Evolutionary conservation across 176 grass and related monocot species (phyloP).

Genomic region (Oryza meyeriana): DNA sequence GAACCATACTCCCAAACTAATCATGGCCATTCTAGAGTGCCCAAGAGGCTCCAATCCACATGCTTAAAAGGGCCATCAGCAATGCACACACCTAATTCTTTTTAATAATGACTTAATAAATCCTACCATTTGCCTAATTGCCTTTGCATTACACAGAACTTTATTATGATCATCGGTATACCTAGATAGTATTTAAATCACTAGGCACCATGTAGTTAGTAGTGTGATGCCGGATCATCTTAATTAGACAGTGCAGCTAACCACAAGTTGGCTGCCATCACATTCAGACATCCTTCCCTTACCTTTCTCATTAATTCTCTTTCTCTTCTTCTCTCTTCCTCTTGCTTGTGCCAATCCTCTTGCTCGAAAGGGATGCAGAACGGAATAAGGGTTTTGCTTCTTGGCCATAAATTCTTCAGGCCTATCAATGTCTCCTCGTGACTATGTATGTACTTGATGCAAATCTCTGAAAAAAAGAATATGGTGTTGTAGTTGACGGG

Average conservation of each 20-base stretch:
- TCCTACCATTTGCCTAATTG: not conserved
- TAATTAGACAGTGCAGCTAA: not conserved
- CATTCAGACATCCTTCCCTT: not conserved
- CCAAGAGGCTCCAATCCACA: not conserved
- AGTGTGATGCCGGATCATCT: not conserved
- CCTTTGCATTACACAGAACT: not conserved
- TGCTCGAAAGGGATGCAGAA: slow-evolving; percentile 27
- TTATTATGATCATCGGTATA: not conserved
- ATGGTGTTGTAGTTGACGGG: slow-evolving; percentile 16
- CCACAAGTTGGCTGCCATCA: not conserved
- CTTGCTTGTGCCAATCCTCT: not conserved
- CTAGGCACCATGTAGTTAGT: not conserved
- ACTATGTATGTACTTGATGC: slow-evolving; percentile 19
- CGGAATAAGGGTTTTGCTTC: slow-evolving; percentile 5
- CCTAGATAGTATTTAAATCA: not conserved
- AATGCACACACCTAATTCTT: not conserved
- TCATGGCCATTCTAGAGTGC: not conserved
- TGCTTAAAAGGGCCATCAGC: not conserved
- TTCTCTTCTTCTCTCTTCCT: not conserved
- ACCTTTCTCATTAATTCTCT: too few relatives aligned
- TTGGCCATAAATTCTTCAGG: not conserved
- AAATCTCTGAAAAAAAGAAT: not conserved
- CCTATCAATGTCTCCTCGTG: slow-evolving; percentile 34
- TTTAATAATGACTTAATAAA: not conserved
- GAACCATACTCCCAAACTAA: not conserved